Evolutionary conservation across 2,329 filamentous ascomycete genomes (phyloP).

Genomic region (Claviceps spartinae): DNA sequence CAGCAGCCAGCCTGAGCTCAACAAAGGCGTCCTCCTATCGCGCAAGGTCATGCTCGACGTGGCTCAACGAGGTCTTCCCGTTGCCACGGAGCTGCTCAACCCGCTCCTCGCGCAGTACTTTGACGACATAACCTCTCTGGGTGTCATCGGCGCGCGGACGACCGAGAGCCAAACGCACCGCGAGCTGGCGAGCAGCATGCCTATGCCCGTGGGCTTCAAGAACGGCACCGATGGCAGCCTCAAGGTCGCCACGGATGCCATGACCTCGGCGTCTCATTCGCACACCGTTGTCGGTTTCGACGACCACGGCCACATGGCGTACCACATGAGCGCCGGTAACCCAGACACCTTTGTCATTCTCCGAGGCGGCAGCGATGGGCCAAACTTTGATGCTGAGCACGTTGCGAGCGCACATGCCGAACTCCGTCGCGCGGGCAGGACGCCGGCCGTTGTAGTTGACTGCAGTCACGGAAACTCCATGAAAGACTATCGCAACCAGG

Average conservation of each 20-base stretch:
- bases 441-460: constrained; percentile 83
- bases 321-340: constrained; percentile 88
- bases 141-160: constrained; percentile 88
- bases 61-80: constrained; percentile 83
- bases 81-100: constrained; percentile 95
- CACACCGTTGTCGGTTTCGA: constrained; percentile 97
- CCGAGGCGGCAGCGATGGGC: constrained; percentile 80
- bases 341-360: constrained; percentile 96
- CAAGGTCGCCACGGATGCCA: constrained; percentile 85
- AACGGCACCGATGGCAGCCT: constrained; percentile 92
- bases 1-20: constrained; percentile 78
- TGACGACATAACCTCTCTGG: constrained; percentile 80
- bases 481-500: constrained; percentile 96
- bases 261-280: constrained; percentile 79
- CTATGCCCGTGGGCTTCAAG: constrained; percentile 98
- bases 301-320: constrained; percentile 88
- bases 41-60: constrained; percentile 88
- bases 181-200: constrained; percentile 83
- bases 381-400: constrained; percentile 82
- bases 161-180: constrained; percentile 94
- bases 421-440: constrained; percentile 59
- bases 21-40: constrained; percentile 81
- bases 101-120: constrained; percentile 97
- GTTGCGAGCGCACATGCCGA: constrained; percentile 73
- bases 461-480: constrained; percentile 93